Base-by-base conservation (phyloP, 805 yeast species). In the Danielozyma ontarioensis region DNA sequence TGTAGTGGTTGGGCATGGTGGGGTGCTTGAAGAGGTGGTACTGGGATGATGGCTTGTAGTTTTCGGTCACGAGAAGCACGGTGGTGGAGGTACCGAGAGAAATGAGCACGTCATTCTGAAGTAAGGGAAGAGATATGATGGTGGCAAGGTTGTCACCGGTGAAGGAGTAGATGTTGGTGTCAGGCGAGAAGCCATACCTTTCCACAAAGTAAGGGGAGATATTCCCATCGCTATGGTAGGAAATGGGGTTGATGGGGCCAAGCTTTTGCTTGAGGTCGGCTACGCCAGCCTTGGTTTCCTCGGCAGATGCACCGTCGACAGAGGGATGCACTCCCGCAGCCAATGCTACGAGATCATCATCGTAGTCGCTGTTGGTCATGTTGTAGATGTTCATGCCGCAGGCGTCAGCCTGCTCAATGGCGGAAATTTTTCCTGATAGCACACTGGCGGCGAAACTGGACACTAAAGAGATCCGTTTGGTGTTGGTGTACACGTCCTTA, bases 81-180 rank as follows among this genome's bases (percentile, higher is more conserved):
- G 97, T 88, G 2, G 97, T 88, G n/a, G 93, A 81, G 0, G 96
- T 88, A 0, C 96, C 97, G 55, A 89, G 65, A 2, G 95, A 83
- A 2, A 89, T 70, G 42, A 89, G 67, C 14, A 83, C 74, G 55
- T 88, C 96, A 52, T 83, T 80, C 17, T 81, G 76, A 23, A 72
- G 64, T 41, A 88, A 67, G 2, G 96, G 95, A 22, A 89, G 62
- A 0, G 96, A 78, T 44, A 89, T 70, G 30, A 88, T 80, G 0
- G 96, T 88, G 3, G 95, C 95, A 35, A 88, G 68, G 51, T 88
- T 88, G 55, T 88, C 97, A 17, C 97, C 97, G 0, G 97, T 88
- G 50, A 86, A 82, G 1, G 95, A 74, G 44, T 72, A 80, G 11
- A 88, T 67, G 28, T 66, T 58, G 47, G 95, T 79, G n/a, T 66